Evolutionary conservation across 2,329 filamentous ascomycete species (phyloP).

Genomic region (Pseudocercospora vitis): DNA sequence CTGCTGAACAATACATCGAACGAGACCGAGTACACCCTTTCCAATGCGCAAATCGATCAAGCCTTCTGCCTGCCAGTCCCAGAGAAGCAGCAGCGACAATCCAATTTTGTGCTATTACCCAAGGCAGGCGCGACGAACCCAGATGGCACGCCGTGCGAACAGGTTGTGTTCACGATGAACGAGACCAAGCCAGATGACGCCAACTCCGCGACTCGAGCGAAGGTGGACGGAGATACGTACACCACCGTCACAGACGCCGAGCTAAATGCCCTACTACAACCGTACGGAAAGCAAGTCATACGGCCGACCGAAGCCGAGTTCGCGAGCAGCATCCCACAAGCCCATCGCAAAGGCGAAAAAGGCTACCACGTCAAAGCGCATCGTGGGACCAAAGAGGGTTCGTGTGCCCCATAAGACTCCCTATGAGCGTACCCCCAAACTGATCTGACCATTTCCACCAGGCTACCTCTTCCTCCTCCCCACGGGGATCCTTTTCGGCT

Average conservation of each 20-base stretch:
- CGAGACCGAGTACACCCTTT: conserved; percentile 45
- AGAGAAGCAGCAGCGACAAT: conserved; percentile 63
- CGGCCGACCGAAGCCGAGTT: conserved; percentile 59
- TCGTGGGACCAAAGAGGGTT: conserved; percentile 65
- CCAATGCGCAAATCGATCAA: conserved; percentile 56
- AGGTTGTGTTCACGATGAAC: conserved; percentile 61
- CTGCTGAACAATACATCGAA: conserved; percentile 32
- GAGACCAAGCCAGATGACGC: conserved; percentile 50
- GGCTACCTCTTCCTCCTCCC: conserved; percentile 64
- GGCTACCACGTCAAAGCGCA: conserved; percentile 65
- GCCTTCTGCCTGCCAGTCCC: conserved; percentile 63
- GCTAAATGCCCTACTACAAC: conserved; percentile 52
- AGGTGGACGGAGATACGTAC: conserved; percentile 46
- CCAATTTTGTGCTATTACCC: conserved; percentile 63
- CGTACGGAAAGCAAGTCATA: conserved; percentile 50
- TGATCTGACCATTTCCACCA: conserved; percentile 30
- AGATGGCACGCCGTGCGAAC: conserved; percentile 46
- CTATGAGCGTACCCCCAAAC: conserved; percentile 4
- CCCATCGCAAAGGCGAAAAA: conserved; percentile 62
- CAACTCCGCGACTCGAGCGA: conserved; percentile 39
- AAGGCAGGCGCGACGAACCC: conserved; percentile 47
- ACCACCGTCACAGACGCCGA: conserved; percentile 46
- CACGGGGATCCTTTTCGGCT: conserved; percentile 62
- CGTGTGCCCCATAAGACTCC: not conserved
- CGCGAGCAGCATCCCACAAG: conserved; percentile 59